phyloP scores from a whole-genome alignment of 192 early-diverging fungal species.

The Gigaspora rosea region DNA sequence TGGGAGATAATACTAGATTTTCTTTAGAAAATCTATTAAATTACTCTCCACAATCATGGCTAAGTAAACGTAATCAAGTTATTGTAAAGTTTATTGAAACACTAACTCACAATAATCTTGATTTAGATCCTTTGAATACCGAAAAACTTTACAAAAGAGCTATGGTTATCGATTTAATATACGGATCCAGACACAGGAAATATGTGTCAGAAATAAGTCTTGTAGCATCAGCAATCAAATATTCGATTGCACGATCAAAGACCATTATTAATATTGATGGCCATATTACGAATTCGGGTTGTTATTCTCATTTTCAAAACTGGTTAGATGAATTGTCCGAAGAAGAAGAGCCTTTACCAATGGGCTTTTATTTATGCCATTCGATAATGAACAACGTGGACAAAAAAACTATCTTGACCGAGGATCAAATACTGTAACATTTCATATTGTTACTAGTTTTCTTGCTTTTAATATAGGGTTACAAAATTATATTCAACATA shows the following conservation, averaged over 20 bases:
- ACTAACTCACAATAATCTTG: constrained; percentile 2
- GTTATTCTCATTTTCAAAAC: not conserved
- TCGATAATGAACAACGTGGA: constrained; percentile 23
- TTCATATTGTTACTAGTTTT: not conserved
- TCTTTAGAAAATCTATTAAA: not conserved
- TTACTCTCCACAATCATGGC: not conserved
- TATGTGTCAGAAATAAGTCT: constrained; percentile 20
- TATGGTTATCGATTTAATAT: not conserved
- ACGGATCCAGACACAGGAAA: constrained; percentile 9
- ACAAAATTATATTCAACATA: constrained; percentile 23
- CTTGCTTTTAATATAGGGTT: constrained; percentile 27
- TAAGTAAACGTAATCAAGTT: constrained; percentile 17
- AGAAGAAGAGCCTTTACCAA: not conserved
- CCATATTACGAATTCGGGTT: too few species aligned
- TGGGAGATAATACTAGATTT: not conserved
- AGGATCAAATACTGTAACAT: constrained; percentile 1
- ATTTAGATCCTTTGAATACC: not conserved
- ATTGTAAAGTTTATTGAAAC: constrained; percentile 22
- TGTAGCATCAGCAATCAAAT: constrained; percentile 19
- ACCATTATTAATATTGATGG: not conserved
- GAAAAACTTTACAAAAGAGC: constrained; percentile 14
- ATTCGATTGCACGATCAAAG: constrained; percentile 22
- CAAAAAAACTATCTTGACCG: constrained; percentile 29
- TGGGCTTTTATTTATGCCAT: too few species aligned
- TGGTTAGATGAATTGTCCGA: not conserved